Conservation (phyloP, 2,329 filamentous ascomycete genomes). For the Penicillium sp. region DNA sequence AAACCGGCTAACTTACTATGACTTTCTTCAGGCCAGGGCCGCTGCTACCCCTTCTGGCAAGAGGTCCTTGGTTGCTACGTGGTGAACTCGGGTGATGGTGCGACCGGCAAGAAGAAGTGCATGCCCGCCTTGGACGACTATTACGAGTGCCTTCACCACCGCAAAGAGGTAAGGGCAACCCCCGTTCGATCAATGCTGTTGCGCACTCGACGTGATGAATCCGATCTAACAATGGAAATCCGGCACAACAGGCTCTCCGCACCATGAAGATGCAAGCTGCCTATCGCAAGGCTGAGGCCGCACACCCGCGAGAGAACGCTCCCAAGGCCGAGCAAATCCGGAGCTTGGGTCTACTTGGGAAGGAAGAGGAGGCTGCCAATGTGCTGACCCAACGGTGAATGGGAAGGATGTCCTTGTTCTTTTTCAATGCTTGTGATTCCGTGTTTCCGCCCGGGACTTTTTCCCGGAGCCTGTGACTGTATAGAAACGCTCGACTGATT, state of each 20-base stretch:
- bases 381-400: slow-evolving; percentile 40
- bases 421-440: slow-evolving; percentile 29
- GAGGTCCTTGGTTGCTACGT: slow-evolving; percentile 98
- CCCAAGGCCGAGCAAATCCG: slow-evolving; percentile 84
- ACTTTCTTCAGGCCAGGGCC: slow-evolving; percentile 57
- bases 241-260: slow-evolving; percentile 65
- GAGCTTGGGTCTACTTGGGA: slow-evolving; percentile 77
- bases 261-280: slow-evolving; percentile 76
- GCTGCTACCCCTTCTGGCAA: slow-evolving; percentile 99
- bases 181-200: not conserved
- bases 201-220: not conserved
- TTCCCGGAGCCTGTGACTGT: slow-evolving; percentile 30
- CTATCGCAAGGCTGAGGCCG: slow-evolving; percentile 75
- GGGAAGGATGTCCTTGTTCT: slow-evolving; percentile 24
- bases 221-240: slow-evolving; percentile 6
- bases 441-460: slow-evolving; percentile 26
- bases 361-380: slow-evolving; percentile 74
- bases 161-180: slow-evolving; percentile 77
- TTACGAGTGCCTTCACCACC: slow-evolving; percentile 98
- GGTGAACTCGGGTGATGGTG: slow-evolving; percentile 79
- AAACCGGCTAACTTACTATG: slow-evolving; percentile 24
- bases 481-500: slow-evolving; percentile 35
- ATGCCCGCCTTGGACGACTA: slow-evolving; percentile 86
- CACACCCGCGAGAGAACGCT: slow-evolving; percentile 73
- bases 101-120: slow-evolving; percentile 86